Evolutionary conservation across 1,284 basidiomycete species (phyloP), one percentile per base, ranked within the genome.

Genomic region (Sanguinoderma infundibulare): DNA sequence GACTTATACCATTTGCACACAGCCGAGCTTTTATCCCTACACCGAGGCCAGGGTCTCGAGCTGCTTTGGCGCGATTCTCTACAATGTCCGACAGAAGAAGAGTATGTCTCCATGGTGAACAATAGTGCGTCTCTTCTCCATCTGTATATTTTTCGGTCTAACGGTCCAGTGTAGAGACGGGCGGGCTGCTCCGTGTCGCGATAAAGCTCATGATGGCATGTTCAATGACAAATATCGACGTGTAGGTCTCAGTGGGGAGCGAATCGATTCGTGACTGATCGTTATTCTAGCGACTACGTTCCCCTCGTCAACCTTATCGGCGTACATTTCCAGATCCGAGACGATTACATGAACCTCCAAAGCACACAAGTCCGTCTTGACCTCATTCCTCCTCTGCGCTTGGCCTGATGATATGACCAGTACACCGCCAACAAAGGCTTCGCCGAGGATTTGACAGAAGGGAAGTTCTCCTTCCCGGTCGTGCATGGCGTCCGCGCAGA

Each of bases 171-270:
- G 3, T 72, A 98, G 97, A 99, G 76, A 99, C 97, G 0, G 97
- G 98, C 0, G 96, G 97, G 1, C 81, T 99, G 12, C 91, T 99
- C 68, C 82, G 97, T 14, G 89, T 99, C 53, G 95, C 94, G 0
- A 86, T 98, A 73, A 98, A 96, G 75, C 83, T 99, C 35, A 97
- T 99, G 95, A 96, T 96, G 92, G 94, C 94, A 0, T 93, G 90
- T 65, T 82, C 86, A 15, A 87, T 87, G 0, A 83, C 78, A 67
- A 84, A 87, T 69, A 60, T 81, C 64, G 71, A 84, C 61, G 78
- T 90, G 94, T 95, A 74, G 14, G 65, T 62, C n/a, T n/a, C n/a
- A n/a, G n/a, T n/a, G 10, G 7, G 1, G 55, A 39, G 61, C 49
- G 12, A 22, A 10, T 56, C 28, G 14, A 35, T 3, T 20, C 20